A percentile compares a stretch with the other conserved stretches of the same genome.
Evolutionary conservation across 257 asterid genomes (phyloP).

Genomic region (Jasminum sambac): DNA sequence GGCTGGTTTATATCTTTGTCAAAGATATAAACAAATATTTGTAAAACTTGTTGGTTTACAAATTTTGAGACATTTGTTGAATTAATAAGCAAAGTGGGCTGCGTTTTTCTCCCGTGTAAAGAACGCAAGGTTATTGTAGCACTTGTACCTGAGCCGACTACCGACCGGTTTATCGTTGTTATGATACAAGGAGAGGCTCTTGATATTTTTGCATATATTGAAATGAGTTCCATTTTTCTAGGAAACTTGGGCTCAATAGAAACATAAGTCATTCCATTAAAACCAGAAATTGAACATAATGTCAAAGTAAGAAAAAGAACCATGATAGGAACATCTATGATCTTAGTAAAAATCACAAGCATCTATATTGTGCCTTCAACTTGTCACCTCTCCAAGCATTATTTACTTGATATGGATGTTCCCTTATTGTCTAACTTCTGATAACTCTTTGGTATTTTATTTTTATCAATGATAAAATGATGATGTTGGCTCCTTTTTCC

Average conservation of each 20-base stretch:
- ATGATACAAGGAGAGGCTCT: constrained; percentile 48
- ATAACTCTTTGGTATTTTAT: constrained; percentile 2
- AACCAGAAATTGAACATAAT: constrained; percentile 10
- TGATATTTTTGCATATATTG: background rate
- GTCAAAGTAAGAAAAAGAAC: background rate
- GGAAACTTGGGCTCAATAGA: constrained; percentile 6
- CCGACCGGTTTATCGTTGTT: constrained; percentile 89
- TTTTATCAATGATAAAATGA: constrained; percentile 1
- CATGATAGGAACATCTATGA: too few relatives aligned
- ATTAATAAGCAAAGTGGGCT: too few relatives aligned
- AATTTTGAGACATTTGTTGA: too few relatives aligned
- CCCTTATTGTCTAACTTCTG: background rate
- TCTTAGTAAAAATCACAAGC: too few relatives aligned
- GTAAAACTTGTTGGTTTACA: too few relatives aligned
- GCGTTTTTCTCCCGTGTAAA: too few relatives aligned
- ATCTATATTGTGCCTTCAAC: background rate
- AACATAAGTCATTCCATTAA: background rate
- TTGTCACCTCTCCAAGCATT: background rate
- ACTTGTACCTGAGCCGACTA: constrained; percentile 99
- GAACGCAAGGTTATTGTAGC: too few relatives aligned
- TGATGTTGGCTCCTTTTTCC: constrained; percentile 10
- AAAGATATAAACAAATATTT: too few relatives aligned
- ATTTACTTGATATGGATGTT: constrained; percentile 2
- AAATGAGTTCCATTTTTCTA: background rate
- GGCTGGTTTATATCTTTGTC: too few relatives aligned